Evolutionary conservation across 2,329 filamentous ascomycete species (phyloP), one percentile per base, ranked within the genome.

Genomic region (Macrophomina tecta): DNA sequence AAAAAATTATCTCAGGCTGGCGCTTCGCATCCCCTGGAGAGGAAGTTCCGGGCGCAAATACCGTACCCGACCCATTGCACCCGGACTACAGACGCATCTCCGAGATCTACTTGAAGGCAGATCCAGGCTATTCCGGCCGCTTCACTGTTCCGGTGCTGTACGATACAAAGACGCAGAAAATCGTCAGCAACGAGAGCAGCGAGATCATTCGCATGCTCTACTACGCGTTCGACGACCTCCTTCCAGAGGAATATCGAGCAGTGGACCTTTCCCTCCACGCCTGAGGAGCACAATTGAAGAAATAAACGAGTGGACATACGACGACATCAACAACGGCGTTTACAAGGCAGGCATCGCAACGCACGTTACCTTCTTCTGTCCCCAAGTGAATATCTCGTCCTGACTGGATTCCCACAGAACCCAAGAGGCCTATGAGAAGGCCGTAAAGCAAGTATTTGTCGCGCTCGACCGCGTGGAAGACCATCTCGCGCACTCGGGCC

Each of bases 181-280:
- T 97, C 74, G 93, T 97, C 69, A 95, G 86, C 86, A 97, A 97
- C 72, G 94, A 97, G 85, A 93, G 91, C 78, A 89, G 90, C 71
- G 94, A 97, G 82, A 97, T 97, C 76, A 89, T 97, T 77, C 89
- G 94, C 75, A 97, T 97, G 91, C 83, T 97, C 69, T 91, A 91
- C 76, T 85, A 85, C 49, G 91, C 88, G 77, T 98, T 98, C 76
- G 89, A 98, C 67, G 75, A 80, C 48, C 56, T 84, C 28, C 71
- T 85, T n/a, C 78, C 78, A 1, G 78, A 80, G 6, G 75, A 82
- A 70, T 80, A 80, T 72, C 79, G 77, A 68, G 18, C 40, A 5
- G 63, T 84, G 1, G 82, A 83, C 60, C 74, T 84, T 76, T 83
- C 40, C 83, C 83, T 0, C 72, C 79, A 67, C 74, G 80, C 5